These are phyloP conservation scores for Chenopodium album DNA, from an alignment of 148 eudicot species.

Conservation along the genomic window DNA sequence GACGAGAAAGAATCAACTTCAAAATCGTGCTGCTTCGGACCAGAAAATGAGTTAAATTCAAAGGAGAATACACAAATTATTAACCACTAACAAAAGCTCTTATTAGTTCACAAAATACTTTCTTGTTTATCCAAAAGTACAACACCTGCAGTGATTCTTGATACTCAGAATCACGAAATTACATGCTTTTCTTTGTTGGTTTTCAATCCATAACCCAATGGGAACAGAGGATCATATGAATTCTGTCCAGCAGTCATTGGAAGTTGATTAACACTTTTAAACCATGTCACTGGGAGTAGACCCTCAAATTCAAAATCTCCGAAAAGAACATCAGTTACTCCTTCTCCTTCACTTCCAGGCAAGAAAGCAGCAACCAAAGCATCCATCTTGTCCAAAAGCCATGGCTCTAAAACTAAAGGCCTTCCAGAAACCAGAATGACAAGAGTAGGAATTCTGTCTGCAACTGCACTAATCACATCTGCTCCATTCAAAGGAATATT, in stretches of 20 bases:
- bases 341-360: conserved; percentile 89
- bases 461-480: conserved; percentile 52
- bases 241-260: conserved; percentile 48
- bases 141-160: conserved; percentile 1
- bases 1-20: neutral
- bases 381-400: conserved; percentile 64
- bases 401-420: conserved; percentile 71
- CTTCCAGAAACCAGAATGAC: conserved; percentile 77
- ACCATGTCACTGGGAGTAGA: conserved; percentile 76
- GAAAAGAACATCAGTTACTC: conserved; percentile 76
- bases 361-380: conserved; percentile 89
- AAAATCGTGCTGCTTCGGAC: neutral
- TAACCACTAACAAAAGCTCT: conserved; percentile 5
- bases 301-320: conserved; percentile 85
- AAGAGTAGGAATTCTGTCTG: conserved; percentile 70
- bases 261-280: conserved; percentile 71
- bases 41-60: neutral
- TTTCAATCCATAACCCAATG: conserved; percentile 77
- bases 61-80: conserved; percentile 1
- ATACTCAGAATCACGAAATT: conserved; percentile 14
- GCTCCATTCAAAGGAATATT: conserved; percentile 67
- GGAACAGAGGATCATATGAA: conserved; percentile 70
- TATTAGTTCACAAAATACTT: conserved; percentile 1
- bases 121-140: conserved; percentile 2
- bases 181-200: conserved; percentile 30